Percentiles rank a stretch among this genome's conserved stretches.
These are phyloP conservation scores for Talaromyces sp. DNA, from an alignment of 2,329 filamentous ascomycete species.

Conservation along the genomic window DNA sequence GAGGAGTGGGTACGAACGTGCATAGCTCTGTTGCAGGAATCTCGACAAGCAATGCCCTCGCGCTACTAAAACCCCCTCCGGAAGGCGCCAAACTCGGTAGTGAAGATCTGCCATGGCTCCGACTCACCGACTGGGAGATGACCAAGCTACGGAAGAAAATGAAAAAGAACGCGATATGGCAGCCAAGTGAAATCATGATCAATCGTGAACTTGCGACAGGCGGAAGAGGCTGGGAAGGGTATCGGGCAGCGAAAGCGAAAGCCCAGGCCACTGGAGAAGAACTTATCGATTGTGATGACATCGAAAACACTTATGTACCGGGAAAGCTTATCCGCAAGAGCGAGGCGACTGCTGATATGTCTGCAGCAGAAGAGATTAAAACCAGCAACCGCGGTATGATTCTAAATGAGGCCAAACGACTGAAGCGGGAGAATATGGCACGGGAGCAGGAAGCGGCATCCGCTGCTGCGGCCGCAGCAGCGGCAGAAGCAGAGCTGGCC, in stretches of 20 bases:
- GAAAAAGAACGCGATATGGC: constrained; percentile 71
- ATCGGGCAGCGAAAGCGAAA: constrained; percentile 50
- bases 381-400: constrained; percentile 61
- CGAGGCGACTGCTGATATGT: constrained; percentile 41
- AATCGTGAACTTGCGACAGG: constrained; percentile 61
- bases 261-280: constrained; percentile 53
- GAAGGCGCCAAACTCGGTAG: constrained; percentile 60
- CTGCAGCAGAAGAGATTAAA: constrained; percentile 48
- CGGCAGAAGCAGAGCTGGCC: constrained; percentile 39
- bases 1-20: constrained; percentile 49
- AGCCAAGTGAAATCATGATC: constrained; percentile 66
- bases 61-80: constrained; percentile 59
- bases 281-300: constrained; percentile 58
- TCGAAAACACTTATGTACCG: constrained; percentile 39
- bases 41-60: constrained; percentile 62
- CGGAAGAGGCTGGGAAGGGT: constrained; percentile 55
- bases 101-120: constrained; percentile 62
- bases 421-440: constrained; percentile 56
- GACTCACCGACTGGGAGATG: constrained; percentile 67
- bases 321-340: constrained; percentile 42
- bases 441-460: constrained; percentile 47
- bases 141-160: constrained; percentile 65
- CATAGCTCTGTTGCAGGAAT: constrained; percentile 57
- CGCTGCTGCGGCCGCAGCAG: constrained; percentile 27
- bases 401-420: constrained; percentile 61